phyloP scores from a whole-genome alignment of 768 basidiomycete genomes.

The Boletus rubropictus region DNA sequence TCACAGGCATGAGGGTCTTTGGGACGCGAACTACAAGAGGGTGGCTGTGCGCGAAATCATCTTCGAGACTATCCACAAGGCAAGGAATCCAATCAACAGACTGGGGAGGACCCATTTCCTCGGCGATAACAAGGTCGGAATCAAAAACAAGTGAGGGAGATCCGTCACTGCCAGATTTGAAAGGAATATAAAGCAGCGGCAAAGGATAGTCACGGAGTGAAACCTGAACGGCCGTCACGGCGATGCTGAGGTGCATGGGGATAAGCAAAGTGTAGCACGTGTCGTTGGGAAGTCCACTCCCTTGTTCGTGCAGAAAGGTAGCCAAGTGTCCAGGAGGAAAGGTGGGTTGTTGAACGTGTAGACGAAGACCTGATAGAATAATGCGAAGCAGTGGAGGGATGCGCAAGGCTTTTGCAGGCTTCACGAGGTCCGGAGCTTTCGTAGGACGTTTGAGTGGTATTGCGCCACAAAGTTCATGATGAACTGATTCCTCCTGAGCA shows the following conservation, averaged over 20 bases:
- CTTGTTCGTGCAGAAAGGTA: constrained; percentile 62
- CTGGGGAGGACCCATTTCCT: constrained; percentile 68
- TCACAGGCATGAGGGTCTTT: constrained; percentile 93
- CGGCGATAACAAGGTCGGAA: constrained; percentile 77
- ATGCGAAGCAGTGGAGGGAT: constrained; percentile 68
- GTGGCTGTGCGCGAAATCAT: constrained; percentile 45
- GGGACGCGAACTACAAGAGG: constrained; percentile 62
- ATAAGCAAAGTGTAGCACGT: constrained; percentile 75
- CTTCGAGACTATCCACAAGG: constrained; percentile 51
- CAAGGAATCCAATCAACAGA: constrained; percentile 73
- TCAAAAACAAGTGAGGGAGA: constrained; percentile 56
- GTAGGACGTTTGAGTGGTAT: constrained; percentile 27
- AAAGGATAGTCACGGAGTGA: constrained; percentile 85
- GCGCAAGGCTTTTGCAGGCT: constrained; percentile 29
- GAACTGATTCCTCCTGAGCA: constrained; percentile 43
- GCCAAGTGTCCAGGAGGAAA: constrained; percentile 51
- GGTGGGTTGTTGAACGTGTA: constrained; percentile 54
- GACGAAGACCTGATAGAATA: constrained; percentile 50
- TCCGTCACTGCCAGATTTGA: constrained; percentile 31
- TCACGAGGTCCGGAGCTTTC: constrained; percentile 41
- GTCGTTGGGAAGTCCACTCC: constrained; percentile 60
- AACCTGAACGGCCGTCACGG: constrained; percentile 52
- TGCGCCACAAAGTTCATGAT: constrained; percentile 41
- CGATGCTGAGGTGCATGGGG: constrained; percentile 73
- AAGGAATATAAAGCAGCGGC: constrained; percentile 72